These are phyloP conservation scores for Debaryomyces castellii DNA, from an alignment of 805 yeast genomes.

Conservation along the genomic window DNA sequence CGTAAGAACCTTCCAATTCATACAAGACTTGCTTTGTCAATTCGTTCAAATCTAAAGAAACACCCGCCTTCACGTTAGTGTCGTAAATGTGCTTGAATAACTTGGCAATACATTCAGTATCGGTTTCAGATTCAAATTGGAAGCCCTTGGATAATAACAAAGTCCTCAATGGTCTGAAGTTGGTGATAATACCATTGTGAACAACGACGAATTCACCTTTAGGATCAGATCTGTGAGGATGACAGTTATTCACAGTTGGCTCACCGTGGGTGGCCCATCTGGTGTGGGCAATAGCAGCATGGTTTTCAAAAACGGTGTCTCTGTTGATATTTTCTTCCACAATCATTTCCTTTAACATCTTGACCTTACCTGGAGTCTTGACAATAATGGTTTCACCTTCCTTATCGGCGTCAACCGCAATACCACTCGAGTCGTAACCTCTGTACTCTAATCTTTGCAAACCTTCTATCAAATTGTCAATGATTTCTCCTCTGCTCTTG, in stretches of 20 bases:
- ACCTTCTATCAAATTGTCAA: constrained; percentile 86
- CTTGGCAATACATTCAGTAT: constrained; percentile 97
- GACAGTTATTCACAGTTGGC: constrained; percentile 84
- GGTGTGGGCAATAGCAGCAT: constrained; percentile 97
- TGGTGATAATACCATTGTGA: constrained; percentile 98
- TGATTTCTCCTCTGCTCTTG: constrained; percentile 87
- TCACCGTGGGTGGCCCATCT: constrained; percentile 99
- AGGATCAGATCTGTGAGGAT: constrained; percentile 91
- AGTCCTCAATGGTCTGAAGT: constrained; percentile 86
- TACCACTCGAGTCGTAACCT: constrained; percentile 97
- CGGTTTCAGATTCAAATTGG: constrained; percentile 87
- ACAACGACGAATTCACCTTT: constrained; percentile 85
- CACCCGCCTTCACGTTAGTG: constrained; percentile 67
- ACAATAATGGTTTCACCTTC: constrained; percentile 68
- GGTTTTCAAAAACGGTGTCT: constrained; percentile 69
- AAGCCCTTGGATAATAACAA: constrained; percentile 78
- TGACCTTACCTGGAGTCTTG: constrained; percentile 91
- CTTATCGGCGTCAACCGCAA: constrained; percentile 89
- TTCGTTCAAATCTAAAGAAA: constrained; percentile 83
- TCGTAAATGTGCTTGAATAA: constrained; percentile 89
- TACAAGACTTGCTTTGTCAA: constrained; percentile 88
- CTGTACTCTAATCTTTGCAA: constrained; percentile 87
- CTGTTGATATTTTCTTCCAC: constrained; percentile 51
- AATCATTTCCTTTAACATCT: constrained; percentile 69
- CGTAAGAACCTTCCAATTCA: constrained; percentile 97